Evolutionary conservation across 305 asterid species (phyloP).

Genomic region (Nicotiana rustica): DNA sequence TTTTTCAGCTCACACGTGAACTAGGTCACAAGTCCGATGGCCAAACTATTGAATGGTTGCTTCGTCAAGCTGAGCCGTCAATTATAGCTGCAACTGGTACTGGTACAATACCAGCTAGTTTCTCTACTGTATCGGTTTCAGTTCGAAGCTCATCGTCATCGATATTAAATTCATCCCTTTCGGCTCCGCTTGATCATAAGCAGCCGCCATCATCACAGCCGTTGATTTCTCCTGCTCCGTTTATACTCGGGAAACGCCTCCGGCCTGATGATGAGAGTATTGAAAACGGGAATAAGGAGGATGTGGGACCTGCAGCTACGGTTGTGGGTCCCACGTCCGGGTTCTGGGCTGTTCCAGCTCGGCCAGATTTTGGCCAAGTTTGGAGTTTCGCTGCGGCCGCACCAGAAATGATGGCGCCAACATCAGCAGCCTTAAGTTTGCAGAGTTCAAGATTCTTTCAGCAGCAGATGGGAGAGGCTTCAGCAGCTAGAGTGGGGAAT

Average conservation of each 20-base stretch:
- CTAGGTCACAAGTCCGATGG: conserved; percentile 98
- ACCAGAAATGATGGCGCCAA: conserved; percentile 71
- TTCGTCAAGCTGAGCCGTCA: conserved; percentile 95
- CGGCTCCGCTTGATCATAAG: conserved; percentile 72
- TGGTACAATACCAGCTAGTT: conserved; percentile 89
- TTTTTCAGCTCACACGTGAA: conserved; percentile 90
- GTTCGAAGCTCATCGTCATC: conserved; percentile 48
- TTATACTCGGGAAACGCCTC: conserved; percentile 88
- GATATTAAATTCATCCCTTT: conserved; percentile 31
- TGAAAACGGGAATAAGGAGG: conserved; percentile 49
- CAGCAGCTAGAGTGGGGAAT: conserved; percentile 95
- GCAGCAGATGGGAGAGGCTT: conserved; percentile 86
- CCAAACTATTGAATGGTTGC: conserved; percentile 97
- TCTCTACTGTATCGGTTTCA: conserved; percentile 74
- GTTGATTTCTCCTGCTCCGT: conserved; percentile 71
- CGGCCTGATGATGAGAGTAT: conserved; percentile 61
- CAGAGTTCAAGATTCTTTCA: conserved; percentile 80
- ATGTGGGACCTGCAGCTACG: conserved; percentile 48
- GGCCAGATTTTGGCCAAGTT: conserved; percentile 88
- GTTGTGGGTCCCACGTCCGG: conserved; percentile 60
- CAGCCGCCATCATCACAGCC: conserved; percentile 52
- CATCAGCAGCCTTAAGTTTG: conserved; percentile 47
- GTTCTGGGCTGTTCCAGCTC: conserved; percentile 89
- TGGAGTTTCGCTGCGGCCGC: conserved; percentile 94
- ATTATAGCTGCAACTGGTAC: conserved; percentile 96